Evolutionary conservation across 805 yeast species (phyloP), one percentile per base, ranked within the genome.

Genomic region (Pichia cephalocereana): DNA sequence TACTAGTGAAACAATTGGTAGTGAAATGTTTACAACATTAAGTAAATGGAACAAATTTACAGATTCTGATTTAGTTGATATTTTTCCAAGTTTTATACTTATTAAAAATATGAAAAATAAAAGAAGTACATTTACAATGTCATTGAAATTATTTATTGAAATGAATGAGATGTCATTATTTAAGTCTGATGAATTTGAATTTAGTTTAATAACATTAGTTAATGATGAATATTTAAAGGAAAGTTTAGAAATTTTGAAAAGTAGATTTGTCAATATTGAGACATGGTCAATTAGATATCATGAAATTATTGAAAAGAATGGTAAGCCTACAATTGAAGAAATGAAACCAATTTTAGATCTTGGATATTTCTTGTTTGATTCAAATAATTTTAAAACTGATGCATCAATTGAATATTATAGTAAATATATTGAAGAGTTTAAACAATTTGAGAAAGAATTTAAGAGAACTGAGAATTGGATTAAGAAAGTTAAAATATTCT

Each of bases 51-150:
- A 52, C 65, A 58, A 38, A 48, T 65, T 79, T 8, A 69, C 85
- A 1, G 89, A 83, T 61, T 74, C 74, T 27, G 74, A 74, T 40
- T 63, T 82, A 42, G 58, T 54, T 17, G 70, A 71, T 38, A 67
- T 77, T 1, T 80, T 72, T 41, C 84, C 86, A 1, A 74, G 86
- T 0, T 77, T 73, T 34, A 69, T 80, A 0, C 46, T 77, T 2
- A 51, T 58, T 6, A 52, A 45, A 6, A 58, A 65, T 18, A 49
- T 57, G 11, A 57, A 60, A 0, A 61, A 67, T 28, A 31, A 43
- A 6, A 61, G 61, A 6, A 62, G 64, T 18, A 55, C 60, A 56
- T 28, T 59, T 64, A 61, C 67, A 59, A 52, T 49, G 57, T 71
- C 62, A 39, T 67, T 53, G 62, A 58, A 50, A 49, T 50, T 58